Percentiles rank a stretch among this genome's conserved stretches.
Evolutionary conservation across 169 alveolate species (phyloP).

Genomic region (Toxoplasma gondii): DNA sequence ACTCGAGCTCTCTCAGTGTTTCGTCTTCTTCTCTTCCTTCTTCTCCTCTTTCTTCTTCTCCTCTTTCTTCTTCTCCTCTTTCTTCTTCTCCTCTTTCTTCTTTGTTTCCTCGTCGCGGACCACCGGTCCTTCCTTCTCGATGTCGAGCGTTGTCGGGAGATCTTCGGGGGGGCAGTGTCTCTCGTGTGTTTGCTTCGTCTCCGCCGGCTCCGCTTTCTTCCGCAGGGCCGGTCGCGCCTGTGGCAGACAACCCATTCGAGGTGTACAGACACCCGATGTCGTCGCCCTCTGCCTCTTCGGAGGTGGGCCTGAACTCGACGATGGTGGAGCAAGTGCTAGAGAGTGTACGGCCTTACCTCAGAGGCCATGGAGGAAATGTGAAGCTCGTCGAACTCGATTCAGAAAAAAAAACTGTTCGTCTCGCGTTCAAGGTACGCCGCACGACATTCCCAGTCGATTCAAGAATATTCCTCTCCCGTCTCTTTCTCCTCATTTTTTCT

Average conservation of each 20-base stretch:
- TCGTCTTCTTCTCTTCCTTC: neutral
- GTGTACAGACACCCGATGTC: neutral
- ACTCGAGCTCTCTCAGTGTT: neutral
- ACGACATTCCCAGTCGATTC: neutral
- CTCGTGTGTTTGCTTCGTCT: neutral
- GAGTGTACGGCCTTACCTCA: slow-evolving; percentile 14
- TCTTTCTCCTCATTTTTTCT: neutral
- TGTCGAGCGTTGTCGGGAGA: neutral
- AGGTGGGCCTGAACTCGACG: slow-evolving; percentile 3
- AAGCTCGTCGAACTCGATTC: slow-evolving; percentile 10
- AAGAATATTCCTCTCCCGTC: neutral
- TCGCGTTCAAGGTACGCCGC: slow-evolving; percentile 4
- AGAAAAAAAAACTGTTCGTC: neutral
- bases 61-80: neutral
- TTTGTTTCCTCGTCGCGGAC: neutral
- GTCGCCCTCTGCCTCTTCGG: neutral
- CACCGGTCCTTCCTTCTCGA: neutral
- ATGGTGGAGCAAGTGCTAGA: slow-evolving; percentile 16
- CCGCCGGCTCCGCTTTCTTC: neutral
- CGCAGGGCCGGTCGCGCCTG: neutral
- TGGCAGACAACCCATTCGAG: neutral
- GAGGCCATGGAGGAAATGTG: slow-evolving; percentile 29
- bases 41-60: neutral
- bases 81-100: neutral
- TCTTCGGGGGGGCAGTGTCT: neutral